Conservation (phyloP, 2,329 filamentous ascomycete genomes). For the Chrysoporthe austroafricana region DNA sequence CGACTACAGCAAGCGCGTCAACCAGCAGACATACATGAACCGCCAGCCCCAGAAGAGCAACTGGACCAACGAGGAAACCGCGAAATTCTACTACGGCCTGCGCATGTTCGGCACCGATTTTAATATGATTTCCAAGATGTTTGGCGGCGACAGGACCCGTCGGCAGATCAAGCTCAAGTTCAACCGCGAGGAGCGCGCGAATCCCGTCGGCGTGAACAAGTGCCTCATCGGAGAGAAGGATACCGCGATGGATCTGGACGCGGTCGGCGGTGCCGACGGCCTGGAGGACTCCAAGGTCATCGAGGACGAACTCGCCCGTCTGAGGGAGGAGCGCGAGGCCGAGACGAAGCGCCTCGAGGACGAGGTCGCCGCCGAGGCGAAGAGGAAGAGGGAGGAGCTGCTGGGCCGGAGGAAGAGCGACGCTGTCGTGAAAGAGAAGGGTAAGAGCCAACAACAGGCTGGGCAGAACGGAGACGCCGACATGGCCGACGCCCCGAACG, state of each 20-base stretch:
- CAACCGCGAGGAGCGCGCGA: conserved; percentile 73
- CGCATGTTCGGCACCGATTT: conserved; percentile 83
- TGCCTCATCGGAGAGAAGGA: conserved; percentile 65
- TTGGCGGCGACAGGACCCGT: conserved; percentile 67
- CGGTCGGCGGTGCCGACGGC: conserved; percentile 60
- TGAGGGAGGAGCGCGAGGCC: conserved; percentile 50
- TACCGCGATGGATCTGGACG: conserved; percentile 61
- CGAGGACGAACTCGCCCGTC: conserved; percentile 53
- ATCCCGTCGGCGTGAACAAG: conserved; percentile 65
- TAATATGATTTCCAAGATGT: conserved; percentile 76
- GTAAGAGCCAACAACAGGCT: conserved; percentile 24
- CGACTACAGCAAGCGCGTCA: conserved; percentile 75
- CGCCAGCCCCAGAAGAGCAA: conserved; percentile 66
- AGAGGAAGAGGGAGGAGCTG: conserved; percentile 53
- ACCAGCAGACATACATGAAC: conserved; percentile 67
- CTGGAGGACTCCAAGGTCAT: conserved; percentile 60
- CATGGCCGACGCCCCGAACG: conserved; percentile 4
- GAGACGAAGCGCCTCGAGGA: conserved; percentile 50
- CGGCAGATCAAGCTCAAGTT: conserved; percentile 82
- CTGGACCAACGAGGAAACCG: conserved; percentile 74
- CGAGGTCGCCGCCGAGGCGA: conserved; percentile 52
- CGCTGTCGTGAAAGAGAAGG: conserved; percentile 16
- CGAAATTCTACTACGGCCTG: conserved; percentile 76
- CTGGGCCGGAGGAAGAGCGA: conserved; percentile 46
- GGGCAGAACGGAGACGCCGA: conserved; percentile 25